Percentiles rank a stretch among this genome's conserved stretches.
Evolutionary conservation across 2,329 filamentous ascomycete species (phyloP).

Genomic region (Colletotrichum kahawae): DNA sequence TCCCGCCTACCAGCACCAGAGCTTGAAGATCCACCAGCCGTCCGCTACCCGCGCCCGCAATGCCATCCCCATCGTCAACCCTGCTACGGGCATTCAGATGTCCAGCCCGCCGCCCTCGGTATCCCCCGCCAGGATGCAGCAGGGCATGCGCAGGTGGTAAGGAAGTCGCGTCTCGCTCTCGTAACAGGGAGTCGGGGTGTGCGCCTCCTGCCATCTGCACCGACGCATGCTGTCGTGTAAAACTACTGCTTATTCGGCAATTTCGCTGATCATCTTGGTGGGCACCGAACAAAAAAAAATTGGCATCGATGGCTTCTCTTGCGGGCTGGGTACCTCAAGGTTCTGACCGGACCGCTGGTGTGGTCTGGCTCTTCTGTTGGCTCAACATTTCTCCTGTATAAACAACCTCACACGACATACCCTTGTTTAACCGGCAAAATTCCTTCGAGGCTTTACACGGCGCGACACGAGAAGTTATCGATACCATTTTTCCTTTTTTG

Average conservation of each 20-base stretch:
- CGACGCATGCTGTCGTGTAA: slow-evolving; percentile 40
- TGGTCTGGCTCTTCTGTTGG: slow-evolving; percentile 33
- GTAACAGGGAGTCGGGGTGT: slow-evolving; percentile 32
- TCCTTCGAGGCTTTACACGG: slow-evolving; percentile 32
- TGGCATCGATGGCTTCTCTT: slow-evolving; percentile 48
- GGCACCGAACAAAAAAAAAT: slow-evolving; percentile 44
- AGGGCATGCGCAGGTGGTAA: slow-evolving; percentile 62
- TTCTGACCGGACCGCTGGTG: slow-evolving; percentile 28
- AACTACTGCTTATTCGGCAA: slow-evolving; percentile 43
- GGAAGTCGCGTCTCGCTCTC: slow-evolving; percentile 36
- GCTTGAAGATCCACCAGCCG: slow-evolving; percentile 88
- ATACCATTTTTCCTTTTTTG: slow-evolving; percentile 45
- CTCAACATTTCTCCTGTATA: slow-evolving; percentile 44
- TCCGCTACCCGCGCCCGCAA: slow-evolving; percentile 89
- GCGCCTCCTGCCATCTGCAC: slow-evolving; percentile 39
- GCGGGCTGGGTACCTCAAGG: slow-evolving; percentile 41
- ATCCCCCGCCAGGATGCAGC: slow-evolving; percentile 67
- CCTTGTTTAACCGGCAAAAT: slow-evolving; percentile 34
- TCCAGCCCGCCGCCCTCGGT: slow-evolving; percentile 83
- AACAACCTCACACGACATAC: slow-evolving; percentile 55
- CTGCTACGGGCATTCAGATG: slow-evolving; percentile 85
- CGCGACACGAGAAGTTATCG: slow-evolving; percentile 47
- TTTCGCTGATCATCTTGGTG: slow-evolving; percentile 50
- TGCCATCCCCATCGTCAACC: slow-evolving; percentile 97
- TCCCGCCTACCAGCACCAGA: slow-evolving; percentile 66